Base-by-base conservation (phyloP, 2,329 filamentous ascomycete genomes). In the Orbilia javanica region DNA sequence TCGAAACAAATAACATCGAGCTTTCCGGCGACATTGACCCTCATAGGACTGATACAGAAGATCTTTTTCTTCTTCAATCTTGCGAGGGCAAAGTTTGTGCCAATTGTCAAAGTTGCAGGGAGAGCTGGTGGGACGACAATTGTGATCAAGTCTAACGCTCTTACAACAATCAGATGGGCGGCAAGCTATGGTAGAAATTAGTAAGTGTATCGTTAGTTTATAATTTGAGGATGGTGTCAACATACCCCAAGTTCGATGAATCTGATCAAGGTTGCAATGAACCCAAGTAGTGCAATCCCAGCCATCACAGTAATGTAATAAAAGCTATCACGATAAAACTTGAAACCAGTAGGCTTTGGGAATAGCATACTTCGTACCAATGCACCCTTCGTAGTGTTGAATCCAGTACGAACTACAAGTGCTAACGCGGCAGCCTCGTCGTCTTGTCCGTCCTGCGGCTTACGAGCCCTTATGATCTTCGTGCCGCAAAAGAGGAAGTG, bases 281-380 rank as follows among this genome's bases (percentile, higher is more conserved):
- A 99, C 0, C 96, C 96, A 62, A 98, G 84, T 60, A 90, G 85
- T 22, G 96, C 96, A 81, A 99, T 91, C 48, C 90, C 86, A 4
- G 89, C 95, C 96, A 99, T 99, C 77, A 99, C 96, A 3, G 93
- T 94, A 77, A 99, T 98, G 83, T 99, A 99, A 22, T 94, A 90
- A 85, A 99, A 99, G 0, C 95, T 97, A 84, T 99, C 96, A 48
- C 93, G 90, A 84, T 99, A 99, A 83, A 99, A 99, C 82, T 96
- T 98, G 88, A 99, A 99, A 0, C 95, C 95, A 0, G 95, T 97
- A 0, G 96, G 96, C 83, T 99, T 99, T 0, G 96, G 96, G 83
- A 99, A 99, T 42, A 99, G 88, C 95, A 99, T 99, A 0, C 96
- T 98, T 25, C 96, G 92, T 75, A 99, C 94, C 18, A 99, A 86